Evolutionary conservation across 139 green algal species (phyloP).

Genomic region (Klebsormidium nitens): DNA sequence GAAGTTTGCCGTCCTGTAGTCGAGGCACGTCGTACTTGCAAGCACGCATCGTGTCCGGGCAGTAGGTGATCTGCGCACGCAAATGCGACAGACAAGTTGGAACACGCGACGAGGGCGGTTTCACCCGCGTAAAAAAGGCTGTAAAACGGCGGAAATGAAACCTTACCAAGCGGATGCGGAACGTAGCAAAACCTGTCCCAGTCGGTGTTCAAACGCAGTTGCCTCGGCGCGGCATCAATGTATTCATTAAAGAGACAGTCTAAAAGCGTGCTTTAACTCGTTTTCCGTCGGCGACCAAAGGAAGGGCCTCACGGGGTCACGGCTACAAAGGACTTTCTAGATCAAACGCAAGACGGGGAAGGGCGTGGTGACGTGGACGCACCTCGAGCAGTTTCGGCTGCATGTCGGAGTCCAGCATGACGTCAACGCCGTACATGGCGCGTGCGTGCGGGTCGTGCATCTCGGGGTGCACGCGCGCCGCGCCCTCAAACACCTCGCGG

Average conservation of each 20-base stretch:
- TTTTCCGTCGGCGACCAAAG: neutral
- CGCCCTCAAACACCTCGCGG: slow-evolving; percentile 22
- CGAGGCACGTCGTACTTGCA: slow-evolving; percentile 26
- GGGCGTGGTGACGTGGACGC: neutral
- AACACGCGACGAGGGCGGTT: neutral
- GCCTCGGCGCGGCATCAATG: too few species aligned
- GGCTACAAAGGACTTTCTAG: neutral
- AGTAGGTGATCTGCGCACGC: slow-evolving; percentile 38
- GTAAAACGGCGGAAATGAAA: neutral
- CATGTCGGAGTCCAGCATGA: slow-evolving; percentile 35
- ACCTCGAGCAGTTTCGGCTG: slow-evolving; percentile 42
- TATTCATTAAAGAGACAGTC: neutral
- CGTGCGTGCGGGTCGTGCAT: slow-evolving; percentile 22
- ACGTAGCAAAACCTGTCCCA: neutral
- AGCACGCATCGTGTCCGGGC: slow-evolving; percentile 15
- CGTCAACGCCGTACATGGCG: slow-evolving; percentile 37
- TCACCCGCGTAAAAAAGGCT: neutral
- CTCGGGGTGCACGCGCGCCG: slow-evolving; percentile 14
- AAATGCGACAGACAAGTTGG: too few species aligned
- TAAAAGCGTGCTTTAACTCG: neutral
- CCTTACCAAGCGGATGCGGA: neutral
- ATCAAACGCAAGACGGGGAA: neutral
- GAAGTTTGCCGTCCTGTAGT: neutral
- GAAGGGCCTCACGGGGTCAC: neutral
- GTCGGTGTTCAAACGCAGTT: neutral